Base-by-base conservation (phyloP, 73 alveolate genomes). In the Uronychia setigera region DNA sequence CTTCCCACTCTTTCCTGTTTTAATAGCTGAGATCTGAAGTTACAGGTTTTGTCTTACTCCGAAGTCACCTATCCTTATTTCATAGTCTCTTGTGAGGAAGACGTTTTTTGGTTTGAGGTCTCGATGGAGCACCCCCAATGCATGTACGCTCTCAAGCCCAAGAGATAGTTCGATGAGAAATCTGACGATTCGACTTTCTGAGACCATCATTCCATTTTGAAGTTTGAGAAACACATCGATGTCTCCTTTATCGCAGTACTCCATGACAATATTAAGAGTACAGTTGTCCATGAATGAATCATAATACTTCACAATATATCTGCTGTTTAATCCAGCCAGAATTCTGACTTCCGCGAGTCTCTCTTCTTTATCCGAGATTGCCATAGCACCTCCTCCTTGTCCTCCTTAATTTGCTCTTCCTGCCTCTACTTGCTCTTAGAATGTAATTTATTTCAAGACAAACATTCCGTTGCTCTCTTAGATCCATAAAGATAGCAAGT, bases 21-120 rank as follows among this genome's bases (percentile, higher is more conserved):
- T 46, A 5, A 46, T 11, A 46, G 67, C 5, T 11, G 67, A 46
- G 19, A 46, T 46, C 67, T 46, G 19, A 46, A 11, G 5, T 46
- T 46, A 46, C n/a, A n/a, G n/a, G 19, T 46, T 46, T 46, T 19
- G 67, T 11, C 5, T 46, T 27, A 95, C 97, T n/a, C 98, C 97
- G 31, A 96, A 90, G 89, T 96, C 99, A n/a, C 99, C 99, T 27
- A 96, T 92, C 77, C 95, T 88, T 29, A 94, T 94, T 25, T 83
- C 89, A 87, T 91, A 67, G 85, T 93, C 98, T 81, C 92, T 82
- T 28, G 93, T 84, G 30, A 96, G 79, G 87, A 96, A 88, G 30
- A 96, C 74, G 88, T 96, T 96, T 94, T 86, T 91, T 0, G 98
- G 92, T 76, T 96, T 96, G 60, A 96, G 84, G 83, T 96, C 99